Evolutionary conservation across 208 protist genomes (phyloP).

Genomic region (Leishmania lainsoni): DNA sequence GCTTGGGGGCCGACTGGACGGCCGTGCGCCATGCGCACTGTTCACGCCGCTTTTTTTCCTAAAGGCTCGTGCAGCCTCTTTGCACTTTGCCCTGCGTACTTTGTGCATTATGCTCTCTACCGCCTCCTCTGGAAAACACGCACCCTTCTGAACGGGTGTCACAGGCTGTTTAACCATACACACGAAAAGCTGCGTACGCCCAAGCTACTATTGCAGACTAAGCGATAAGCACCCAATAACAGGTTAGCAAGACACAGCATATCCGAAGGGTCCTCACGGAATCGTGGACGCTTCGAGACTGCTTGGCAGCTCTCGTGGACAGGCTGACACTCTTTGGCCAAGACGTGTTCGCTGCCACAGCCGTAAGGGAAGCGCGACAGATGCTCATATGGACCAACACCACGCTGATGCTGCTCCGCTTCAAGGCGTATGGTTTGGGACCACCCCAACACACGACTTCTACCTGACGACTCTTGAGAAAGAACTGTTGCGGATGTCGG

Average conservation of each 20-base stretch:
- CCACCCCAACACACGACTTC: neutral
- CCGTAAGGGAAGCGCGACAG: too few species aligned
- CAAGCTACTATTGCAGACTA: neutral
- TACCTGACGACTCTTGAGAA: constrained; percentile 8
- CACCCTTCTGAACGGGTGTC: neutral
- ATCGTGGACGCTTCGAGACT: neutral
- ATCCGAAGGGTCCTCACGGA: neutral
- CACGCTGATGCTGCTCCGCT: neutral
- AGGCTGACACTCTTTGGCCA: too few species aligned
- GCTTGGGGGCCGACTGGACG: neutral
- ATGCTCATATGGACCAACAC: neutral
- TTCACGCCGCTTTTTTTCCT: neutral
- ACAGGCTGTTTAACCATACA: neutral
- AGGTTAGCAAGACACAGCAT: neutral
- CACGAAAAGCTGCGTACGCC: neutral
- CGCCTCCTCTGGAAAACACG: neutral
- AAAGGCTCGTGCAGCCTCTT: neutral
- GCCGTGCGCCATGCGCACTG: neutral
- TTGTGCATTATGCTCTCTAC: neutral
- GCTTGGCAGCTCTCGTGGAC: neutral
- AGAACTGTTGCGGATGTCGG: constrained; percentile 9
- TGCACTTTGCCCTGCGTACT: neutral
- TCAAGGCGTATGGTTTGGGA: neutral
- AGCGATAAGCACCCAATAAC: too few species aligned
- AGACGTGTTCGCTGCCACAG: too few species aligned